A percentile compares a stretch with the other conserved stretches of the same genome.
Evolutionary conservation across 345 rosid genomes (phyloP).

Genomic region (Gossypium stocksii): DNA sequence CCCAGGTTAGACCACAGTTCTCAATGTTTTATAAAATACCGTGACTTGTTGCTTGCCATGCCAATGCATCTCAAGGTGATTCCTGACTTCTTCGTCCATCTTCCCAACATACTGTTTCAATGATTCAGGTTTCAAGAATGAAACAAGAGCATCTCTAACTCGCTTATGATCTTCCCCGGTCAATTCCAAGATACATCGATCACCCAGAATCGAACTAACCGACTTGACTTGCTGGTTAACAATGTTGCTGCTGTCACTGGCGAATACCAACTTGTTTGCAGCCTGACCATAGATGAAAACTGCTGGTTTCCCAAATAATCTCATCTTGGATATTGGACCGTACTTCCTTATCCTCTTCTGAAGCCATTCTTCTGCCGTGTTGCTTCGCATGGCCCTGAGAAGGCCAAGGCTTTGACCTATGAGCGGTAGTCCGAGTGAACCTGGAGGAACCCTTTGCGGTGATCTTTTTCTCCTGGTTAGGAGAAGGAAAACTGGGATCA

Average conservation of each 20-base stretch:
- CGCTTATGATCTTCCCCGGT: constrained; percentile 43
- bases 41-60: constrained; percentile 36
- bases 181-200: constrained; percentile 31
- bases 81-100: constrained; percentile 47
- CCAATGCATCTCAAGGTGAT: constrained; percentile 42
- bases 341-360: constrained; percentile 29
- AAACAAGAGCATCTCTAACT: constrained; percentile 35
- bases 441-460: constrained; percentile 40
- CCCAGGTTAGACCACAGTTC: background rate
- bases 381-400: constrained; percentile 39
- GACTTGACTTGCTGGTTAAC: constrained; percentile 37
- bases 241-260: constrained; percentile 24
- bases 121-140: constrained; percentile 54
- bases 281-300: constrained; percentile 47
- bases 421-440: constrained; percentile 50
- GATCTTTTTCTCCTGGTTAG: constrained; percentile 18
- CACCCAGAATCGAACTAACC: constrained; percentile 28
- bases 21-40: constrained; percentile 20
- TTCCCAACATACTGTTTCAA: constrained; percentile 45
- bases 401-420: constrained; percentile 52
- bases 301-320: constrained; percentile 40
- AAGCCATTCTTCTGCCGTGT: constrained; percentile 43
- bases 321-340: constrained; percentile 47
- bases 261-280: constrained; percentile 45
- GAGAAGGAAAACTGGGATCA: constrained; percentile 29